Percentiles rank a stretch among this genome's conserved stretches.
Conservation (phyloP, 23 red algal species). For the Cyanidiococcus yangmingshanensis region DNA sequence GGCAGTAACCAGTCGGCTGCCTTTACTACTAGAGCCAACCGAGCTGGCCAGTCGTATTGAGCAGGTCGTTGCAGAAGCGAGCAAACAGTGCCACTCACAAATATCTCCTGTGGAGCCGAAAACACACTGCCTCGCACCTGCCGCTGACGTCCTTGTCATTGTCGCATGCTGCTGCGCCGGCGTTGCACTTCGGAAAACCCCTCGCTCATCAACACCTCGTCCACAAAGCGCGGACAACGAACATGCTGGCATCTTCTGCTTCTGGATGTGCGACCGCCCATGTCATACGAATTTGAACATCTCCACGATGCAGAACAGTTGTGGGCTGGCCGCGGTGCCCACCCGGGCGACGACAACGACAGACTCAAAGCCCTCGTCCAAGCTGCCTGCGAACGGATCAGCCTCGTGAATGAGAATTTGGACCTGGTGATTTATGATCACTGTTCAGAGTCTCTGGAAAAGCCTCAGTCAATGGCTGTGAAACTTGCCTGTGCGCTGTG, state of each 20-base stretch:
- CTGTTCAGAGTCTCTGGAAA: neutral
- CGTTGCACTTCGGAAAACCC: too few species aligned
- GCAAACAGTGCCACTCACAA: too few species aligned
- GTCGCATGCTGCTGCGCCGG: too few species aligned
- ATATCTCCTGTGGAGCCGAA: too few species aligned
- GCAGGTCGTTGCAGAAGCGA: too few species aligned
- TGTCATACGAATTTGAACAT: neutral
- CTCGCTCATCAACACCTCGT: too few species aligned
- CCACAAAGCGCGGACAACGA: too few species aligned
- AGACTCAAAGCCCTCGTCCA: neutral
- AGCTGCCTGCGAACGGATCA: neutral
- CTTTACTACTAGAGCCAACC: neutral
- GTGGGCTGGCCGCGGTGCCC: neutral
- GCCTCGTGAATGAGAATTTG: neutral
- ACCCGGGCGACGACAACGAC: neutral
- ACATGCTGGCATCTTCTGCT: neutral
- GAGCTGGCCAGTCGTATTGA: too few species aligned
- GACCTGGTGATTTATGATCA: constrained; percentile 13
- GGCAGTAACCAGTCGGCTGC: neutral
- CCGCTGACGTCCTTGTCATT: too few species aligned
- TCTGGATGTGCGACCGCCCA: neutral
- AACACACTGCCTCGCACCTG: too few species aligned
- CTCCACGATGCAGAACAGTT: neutral
- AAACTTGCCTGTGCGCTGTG: neutral
- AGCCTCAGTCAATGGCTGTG: neutral